Conservation (phyloP, 73 alveolate species). For the Paramecium caudatum region DNA sequence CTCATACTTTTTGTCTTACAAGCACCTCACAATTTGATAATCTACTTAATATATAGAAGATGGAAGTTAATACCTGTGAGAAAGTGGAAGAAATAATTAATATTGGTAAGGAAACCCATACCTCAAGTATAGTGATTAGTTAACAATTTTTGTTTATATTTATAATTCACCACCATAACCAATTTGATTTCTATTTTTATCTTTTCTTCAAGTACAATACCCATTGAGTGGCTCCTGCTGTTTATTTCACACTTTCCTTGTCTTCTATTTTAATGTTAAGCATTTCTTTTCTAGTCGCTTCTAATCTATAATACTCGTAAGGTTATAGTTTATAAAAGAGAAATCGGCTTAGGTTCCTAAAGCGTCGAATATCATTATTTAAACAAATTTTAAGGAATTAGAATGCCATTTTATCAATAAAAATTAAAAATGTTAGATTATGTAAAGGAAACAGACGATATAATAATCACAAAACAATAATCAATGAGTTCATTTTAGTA, state of each 20-base stretch:
- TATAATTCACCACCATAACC: too few relatives aligned
- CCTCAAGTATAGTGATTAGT: background rate
- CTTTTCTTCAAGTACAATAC: conserved; percentile 23
- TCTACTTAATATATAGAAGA: background rate
- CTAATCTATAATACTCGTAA: background rate
- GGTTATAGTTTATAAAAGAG: background rate
- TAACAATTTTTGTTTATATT: too few relatives aligned
- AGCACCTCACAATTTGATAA: conserved; percentile 8
- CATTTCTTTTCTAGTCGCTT: background rate
- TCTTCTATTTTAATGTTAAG: background rate
- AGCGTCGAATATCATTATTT: background rate
- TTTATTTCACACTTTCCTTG: background rate
- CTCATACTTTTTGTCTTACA: background rate
- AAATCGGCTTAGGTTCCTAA: background rate
- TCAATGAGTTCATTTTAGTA: conserved; percentile 7
- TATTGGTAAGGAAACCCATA: conserved; percentile 14
- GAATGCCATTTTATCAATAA: conserved; percentile 31
- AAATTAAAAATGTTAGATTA: conserved; percentile 34
- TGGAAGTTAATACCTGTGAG: background rate
- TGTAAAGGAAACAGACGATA: background rate
- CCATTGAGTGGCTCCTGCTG: background rate
- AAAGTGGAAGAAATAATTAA: conserved; percentile 8
- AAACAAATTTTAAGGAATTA: conserved; percentile 46
- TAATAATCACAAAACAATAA: background rate
- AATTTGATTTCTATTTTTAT: background rate